Conservation (phyloP, 345 rosid genomes). For the Luvunga scandens region DNA sequence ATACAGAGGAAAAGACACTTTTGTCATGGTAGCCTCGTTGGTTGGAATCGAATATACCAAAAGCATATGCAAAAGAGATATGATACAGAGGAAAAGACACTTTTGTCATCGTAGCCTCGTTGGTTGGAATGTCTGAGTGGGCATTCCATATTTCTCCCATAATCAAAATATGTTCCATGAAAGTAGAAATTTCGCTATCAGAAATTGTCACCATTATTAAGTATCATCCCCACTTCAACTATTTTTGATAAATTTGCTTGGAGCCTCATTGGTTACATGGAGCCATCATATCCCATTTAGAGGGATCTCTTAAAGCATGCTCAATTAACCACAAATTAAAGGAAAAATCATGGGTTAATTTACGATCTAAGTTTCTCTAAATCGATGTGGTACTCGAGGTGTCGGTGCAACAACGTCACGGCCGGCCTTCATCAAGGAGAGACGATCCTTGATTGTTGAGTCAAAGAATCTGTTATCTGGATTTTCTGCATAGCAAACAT, state of each 20-base stretch:
- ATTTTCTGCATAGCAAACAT: conserved; percentile 88
- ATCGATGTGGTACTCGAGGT: conserved; percentile 61
- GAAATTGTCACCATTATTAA: not conserved
- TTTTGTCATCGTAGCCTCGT: conserved; percentile 26
- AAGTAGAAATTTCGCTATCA: conserved; percentile 13
- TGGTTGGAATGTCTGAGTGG: conserved; percentile 31
- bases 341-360: not conserved
- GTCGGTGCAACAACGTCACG: conserved; percentile 57
- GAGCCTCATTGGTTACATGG: not conserved
- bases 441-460: conserved; percentile 55
- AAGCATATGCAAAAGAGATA: conserved; percentile 17
- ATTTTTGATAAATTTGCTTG: conserved; percentile 5
- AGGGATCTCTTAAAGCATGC: not conserved
- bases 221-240: not conserved
- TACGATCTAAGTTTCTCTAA: conserved; percentile 11
- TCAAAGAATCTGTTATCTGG: conserved; percentile 73
- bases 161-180: conserved; percentile 6
- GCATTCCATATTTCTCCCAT: conserved; percentile 20
- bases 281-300: not conserved
- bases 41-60: conserved; percentile 29
- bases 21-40: conserved; percentile 28
- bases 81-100: conserved; percentile 1
- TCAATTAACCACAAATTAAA: not conserved
- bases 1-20: conserved; percentile 2
- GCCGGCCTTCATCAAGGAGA: conserved; percentile 39